Percentiles rank a stretch among this genome's conserved stretches.
These are phyloP conservation scores for Cladosporium sphaerospermum DNA, from an alignment of 2,329 filamentous ascomycete species.

Conservation along the genomic window DNA sequence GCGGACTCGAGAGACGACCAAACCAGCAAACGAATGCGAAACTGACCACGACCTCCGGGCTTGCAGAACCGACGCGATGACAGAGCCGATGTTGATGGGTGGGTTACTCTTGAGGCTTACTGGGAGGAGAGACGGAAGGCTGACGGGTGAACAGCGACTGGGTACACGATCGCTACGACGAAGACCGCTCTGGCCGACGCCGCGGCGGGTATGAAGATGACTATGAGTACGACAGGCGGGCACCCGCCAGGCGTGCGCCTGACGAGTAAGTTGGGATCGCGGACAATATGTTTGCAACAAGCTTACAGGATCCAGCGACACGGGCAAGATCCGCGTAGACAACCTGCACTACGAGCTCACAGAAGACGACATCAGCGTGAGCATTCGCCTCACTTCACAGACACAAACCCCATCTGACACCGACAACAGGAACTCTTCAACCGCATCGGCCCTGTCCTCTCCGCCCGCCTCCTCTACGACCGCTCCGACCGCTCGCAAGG, in stretches of 20 bases:
- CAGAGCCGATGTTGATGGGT: conserved; percentile 60
- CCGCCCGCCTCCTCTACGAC: conserved; percentile 72
- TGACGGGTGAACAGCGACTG: conserved; percentile 59
- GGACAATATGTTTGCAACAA: neutral
- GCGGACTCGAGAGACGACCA: conserved; percentile 13
- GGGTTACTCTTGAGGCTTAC: conserved; percentile 28
- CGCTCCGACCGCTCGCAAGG: conserved; percentile 83
- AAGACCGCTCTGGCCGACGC: conserved; percentile 22
- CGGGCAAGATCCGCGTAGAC: conserved; percentile 67
- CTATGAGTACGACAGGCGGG: conserved; percentile 1
- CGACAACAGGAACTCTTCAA: conserved; percentile 65
- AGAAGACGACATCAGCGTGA: conserved; percentile 72
- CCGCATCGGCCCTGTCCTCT: conserved; percentile 65
- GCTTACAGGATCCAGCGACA: conserved; percentile 1
- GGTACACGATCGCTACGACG: conserved; percentile 58
- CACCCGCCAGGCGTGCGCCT: conserved; percentile 6
- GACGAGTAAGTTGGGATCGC: neutral
- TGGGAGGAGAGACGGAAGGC: conserved; percentile 5
- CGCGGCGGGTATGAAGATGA: conserved; percentile 4
- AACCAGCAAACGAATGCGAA: conserved; percentile 16
- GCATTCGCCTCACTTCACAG: neutral
- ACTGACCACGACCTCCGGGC: conserved; percentile 33
- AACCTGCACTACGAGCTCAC: conserved; percentile 91
- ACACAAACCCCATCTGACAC: neutral
- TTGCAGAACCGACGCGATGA: conserved; percentile 28